Evolutionary conservation across 192 early-diverging fungal species (phyloP).

Genomic region (Backusella circina): DNA sequence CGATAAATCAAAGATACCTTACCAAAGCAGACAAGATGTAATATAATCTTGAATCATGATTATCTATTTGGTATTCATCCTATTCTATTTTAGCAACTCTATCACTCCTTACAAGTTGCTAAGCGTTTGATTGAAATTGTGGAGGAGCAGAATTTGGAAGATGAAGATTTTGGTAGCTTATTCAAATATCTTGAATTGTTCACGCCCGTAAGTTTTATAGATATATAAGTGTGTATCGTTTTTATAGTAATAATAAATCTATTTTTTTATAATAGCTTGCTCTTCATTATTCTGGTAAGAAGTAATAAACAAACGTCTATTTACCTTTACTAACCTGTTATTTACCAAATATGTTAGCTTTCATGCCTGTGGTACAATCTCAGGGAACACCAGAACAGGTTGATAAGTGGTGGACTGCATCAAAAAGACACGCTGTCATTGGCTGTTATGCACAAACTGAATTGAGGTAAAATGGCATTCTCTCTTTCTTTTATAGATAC

Average conservation of each 20-base stretch:
- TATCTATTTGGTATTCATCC: neutral
- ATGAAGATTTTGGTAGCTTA: slow-evolving; percentile 24
- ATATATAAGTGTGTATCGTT: too few relatives aligned
- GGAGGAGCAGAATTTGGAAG: slow-evolving; percentile 34
- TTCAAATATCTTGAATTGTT: slow-evolving; percentile 40
- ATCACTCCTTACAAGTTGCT: slow-evolving; percentile 5
- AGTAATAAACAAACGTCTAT: neutral
- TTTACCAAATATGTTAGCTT: slow-evolving; percentile 45
- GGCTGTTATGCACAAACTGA: slow-evolving; percentile 89
- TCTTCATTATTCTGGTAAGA: slow-evolving; percentile 33
- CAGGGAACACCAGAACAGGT: slow-evolving; percentile 72
- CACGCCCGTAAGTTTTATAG: slow-evolving; percentile 27
- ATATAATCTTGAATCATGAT: slow-evolving; percentile 18
- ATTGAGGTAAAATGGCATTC: slow-evolving; percentile 53
- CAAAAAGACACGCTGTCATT: slow-evolving; percentile 67
- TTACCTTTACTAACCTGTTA: slow-evolving; percentile 36
- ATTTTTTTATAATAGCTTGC: slow-evolving; percentile 5
- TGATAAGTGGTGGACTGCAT: slow-evolving; percentile 64
- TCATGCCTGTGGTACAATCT: slow-evolving; percentile 70
- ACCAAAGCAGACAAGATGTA: slow-evolving; percentile 30
- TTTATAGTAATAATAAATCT: neutral
- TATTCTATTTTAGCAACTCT: slow-evolving; percentile 17
- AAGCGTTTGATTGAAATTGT: slow-evolving; percentile 26
- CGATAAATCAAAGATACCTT: slow-evolving; percentile 36
- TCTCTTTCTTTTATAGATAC: slow-evolving; percentile 54